Conservation (phyloP, 768 basidiomycete genomes). For the Leccinum obscurum region DNA sequence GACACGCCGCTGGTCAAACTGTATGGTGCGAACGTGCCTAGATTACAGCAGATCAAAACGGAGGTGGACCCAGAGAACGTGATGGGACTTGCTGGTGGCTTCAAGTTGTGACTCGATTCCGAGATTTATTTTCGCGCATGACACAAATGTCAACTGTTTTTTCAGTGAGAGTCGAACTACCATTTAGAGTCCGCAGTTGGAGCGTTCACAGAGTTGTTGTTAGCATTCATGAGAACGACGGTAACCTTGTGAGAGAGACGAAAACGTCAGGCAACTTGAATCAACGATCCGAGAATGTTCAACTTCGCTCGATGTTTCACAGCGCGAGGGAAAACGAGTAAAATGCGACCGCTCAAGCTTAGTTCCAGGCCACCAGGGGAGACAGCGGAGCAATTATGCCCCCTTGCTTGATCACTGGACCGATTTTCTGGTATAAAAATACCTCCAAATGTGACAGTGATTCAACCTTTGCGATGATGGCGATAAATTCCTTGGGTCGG, state of each 20-base stretch:
- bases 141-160: not conserved
- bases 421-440: too few species aligned
- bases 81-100: constrained; percentile 64
- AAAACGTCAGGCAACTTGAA: not conserved
- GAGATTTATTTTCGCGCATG: not conserved
- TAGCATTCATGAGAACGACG: not conserved
- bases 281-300: not conserved
- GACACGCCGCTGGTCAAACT: constrained; percentile 48
- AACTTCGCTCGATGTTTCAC: not conserved
- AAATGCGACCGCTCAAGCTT: too few species aligned
- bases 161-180: not conserved
- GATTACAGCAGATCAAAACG: constrained; percentile 40
- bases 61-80: constrained; percentile 52
- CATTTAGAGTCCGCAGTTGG: not conserved
- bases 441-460: too few species aligned
- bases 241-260: not conserved
- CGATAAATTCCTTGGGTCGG: too few species aligned
- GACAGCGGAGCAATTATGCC: too few species aligned
- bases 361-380: too few species aligned
- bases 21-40: constrained; percentile 44
- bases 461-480: too few species aligned
- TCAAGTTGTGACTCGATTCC: constrained; percentile 37
- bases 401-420: too few species aligned
- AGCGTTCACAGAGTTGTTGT: not conserved
- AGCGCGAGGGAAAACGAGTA: too few species aligned